Evolutionary conservation across 176 grass and related monocot species (phyloP).

Genomic region (Pontederia paniculata): DNA sequence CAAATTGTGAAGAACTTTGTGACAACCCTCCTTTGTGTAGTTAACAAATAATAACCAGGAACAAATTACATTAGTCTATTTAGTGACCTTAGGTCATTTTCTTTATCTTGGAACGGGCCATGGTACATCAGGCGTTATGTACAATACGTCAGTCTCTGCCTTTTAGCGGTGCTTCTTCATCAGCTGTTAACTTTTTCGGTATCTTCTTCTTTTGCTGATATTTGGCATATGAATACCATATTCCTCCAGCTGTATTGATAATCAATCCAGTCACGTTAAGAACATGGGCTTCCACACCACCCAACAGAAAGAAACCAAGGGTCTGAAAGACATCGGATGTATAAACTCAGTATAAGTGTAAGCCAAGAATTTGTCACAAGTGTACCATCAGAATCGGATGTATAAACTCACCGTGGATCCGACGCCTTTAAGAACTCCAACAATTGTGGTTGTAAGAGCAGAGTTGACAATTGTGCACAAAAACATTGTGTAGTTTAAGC

Average conservation of each 20-base stretch:
- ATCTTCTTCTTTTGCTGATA: conserved; percentile 70
- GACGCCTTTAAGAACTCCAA: conserved; percentile 93
- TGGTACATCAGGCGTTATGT: no score
- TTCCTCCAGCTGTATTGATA: conserved; percentile 80
- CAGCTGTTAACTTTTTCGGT: conserved; percentile 30
- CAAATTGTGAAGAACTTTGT: no score
- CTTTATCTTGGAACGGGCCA: no score
- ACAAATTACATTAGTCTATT: no score
- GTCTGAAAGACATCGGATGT: conserved; percentile 32
- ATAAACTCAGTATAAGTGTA: not conserved
- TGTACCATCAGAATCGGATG: not conserved
- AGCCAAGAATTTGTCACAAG: not conserved
- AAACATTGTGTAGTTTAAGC: conserved; percentile 93
- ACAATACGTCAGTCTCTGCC: conserved; percentile 1
- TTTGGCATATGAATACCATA: conserved; percentile 91
- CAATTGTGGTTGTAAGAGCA: conserved; percentile 89
- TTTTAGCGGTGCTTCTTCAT: conserved; percentile 46
- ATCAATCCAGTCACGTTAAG: conserved; percentile 70
- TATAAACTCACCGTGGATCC: conserved; percentile 59
- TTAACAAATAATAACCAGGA: no score
- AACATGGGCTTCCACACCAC: conserved; percentile 70
- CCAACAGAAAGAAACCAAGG: conserved; percentile 80
- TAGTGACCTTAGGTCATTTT: no score
- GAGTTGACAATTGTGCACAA: conserved; percentile 96
- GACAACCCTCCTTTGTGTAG: no score